Evolutionary conservation across 2,329 filamentous ascomycete genomes (phyloP).

Genomic region (Amphichorda felina): DNA sequence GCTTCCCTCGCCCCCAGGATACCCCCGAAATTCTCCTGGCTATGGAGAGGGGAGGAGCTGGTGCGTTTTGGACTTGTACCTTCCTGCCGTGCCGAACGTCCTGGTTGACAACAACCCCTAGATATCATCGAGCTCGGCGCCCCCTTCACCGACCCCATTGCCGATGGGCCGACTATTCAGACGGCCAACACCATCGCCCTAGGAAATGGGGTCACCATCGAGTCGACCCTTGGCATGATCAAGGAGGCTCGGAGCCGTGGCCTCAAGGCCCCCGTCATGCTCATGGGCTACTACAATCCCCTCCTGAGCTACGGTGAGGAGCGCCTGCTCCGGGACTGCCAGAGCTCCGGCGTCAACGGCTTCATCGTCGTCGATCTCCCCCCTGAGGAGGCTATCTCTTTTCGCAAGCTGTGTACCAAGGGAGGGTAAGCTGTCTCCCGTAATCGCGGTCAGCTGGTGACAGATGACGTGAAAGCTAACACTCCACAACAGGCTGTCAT

Average conservation of each 20-base stretch:
- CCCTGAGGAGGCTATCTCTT: slow-evolving; percentile 88
- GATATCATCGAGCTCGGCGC: slow-evolving; percentile 94
- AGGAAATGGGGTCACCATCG: slow-evolving; percentile 76
- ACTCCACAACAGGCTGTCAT: slow-evolving; percentile 59
- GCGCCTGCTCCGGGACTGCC: slow-evolving; percentile 71
- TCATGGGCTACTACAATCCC: slow-evolving; percentile 99
- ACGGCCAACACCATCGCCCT: slow-evolving; percentile 84
- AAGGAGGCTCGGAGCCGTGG: slow-evolving; percentile 67
- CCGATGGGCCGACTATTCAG: slow-evolving; percentile 94
- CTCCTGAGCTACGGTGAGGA: slow-evolving; percentile 91
- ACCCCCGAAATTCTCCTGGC: slow-evolving; percentile 76
- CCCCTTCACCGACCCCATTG: slow-evolving; percentile 96
- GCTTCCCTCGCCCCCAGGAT: slow-evolving; percentile 72
- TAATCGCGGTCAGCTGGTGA: background rate
- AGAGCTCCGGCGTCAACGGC: slow-evolving; percentile 77
- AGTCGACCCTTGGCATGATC: slow-evolving; percentile 71
- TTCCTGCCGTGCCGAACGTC: background rate
- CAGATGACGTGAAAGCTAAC: background rate
- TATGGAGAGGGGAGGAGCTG: slow-evolving; percentile 86
- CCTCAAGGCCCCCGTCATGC: slow-evolving; percentile 68
- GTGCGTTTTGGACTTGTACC: slow-evolving; percentile 45
- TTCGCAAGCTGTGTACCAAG: slow-evolving; percentile 71
- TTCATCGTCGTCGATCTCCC: slow-evolving; percentile 96
- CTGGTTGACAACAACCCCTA: slow-evolving; percentile 6
- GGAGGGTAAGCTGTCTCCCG: slow-evolving; percentile 46